Evolutionary conservation across 352 stramenopile genomes (phyloP).

Genomic region (Peronosclerospora sorghi): DNA sequence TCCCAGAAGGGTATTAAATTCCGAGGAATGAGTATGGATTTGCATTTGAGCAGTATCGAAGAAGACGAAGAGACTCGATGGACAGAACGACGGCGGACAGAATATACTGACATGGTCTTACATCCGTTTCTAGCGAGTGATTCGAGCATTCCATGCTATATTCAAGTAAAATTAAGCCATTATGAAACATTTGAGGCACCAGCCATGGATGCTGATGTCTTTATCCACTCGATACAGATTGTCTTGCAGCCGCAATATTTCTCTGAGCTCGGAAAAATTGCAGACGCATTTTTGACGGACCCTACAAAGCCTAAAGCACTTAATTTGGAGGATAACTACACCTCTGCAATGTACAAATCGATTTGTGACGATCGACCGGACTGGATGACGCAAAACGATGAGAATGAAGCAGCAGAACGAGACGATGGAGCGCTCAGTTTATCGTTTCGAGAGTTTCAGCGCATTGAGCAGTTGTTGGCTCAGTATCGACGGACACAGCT

Average conservation of each 20-base stretch:
- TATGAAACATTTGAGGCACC: conserved; percentile 64
- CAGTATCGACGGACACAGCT: conserved; percentile 75
- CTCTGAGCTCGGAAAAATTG: conserved; percentile 46
- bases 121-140: conserved; percentile 66
- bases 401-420: conserved; percentile 20
- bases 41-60: conserved; percentile 54
- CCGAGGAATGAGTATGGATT: conserved; percentile 68
- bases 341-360: conserved; percentile 57
- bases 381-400: conserved; percentile 37
- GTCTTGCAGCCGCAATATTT: conserved; percentile 79
- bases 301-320: conserved; percentile 6
- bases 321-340: conserved; percentile 15
- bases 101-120: conserved; percentile 31
- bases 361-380: conserved; percentile 51
- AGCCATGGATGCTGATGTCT: conserved; percentile 66
- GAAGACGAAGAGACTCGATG: conserved; percentile 25
- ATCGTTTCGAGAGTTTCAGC: conserved; percentile 72
- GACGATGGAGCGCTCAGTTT: conserved; percentile 34
- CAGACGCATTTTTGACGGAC: conserved; percentile 50
- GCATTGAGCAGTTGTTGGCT: conserved; percentile 70
- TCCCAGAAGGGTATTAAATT: conserved; percentile 82
- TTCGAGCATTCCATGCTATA: conserved; percentile 51
- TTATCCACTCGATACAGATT: conserved; percentile 71
- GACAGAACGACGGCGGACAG: conserved; percentile 15
- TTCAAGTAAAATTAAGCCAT: conserved; percentile 77